These are phyloP conservation scores for Singerocomus rubriflavus DNA, from an alignment of 1,284 basidiomycete genomes.

Conservation along the genomic window DNA sequence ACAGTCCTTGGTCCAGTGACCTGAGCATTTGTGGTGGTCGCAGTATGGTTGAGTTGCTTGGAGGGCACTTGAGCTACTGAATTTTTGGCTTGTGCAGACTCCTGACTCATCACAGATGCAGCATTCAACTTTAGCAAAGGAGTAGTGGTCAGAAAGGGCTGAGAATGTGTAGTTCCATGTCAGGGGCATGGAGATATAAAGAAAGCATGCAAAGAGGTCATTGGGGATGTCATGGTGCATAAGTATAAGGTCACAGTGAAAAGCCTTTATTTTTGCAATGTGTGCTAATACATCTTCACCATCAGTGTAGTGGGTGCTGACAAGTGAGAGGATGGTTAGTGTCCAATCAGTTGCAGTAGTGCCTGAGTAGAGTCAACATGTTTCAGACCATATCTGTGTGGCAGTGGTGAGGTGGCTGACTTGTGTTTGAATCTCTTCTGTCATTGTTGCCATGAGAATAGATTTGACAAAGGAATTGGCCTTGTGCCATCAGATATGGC, in stretches of 20 bases:
- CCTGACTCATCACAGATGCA: conserved; percentile 2
- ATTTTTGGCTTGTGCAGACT: neutral
- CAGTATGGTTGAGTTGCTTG: too few species aligned
- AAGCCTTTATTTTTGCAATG: conserved; percentile 7
- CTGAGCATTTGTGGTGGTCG: too few species aligned
- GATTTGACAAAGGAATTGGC: conserved; percentile 2
- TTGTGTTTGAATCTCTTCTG: neutral
- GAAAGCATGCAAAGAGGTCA: conserved; percentile 6
- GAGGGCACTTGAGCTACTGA: too few species aligned
- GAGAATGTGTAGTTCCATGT: conserved; percentile 10
- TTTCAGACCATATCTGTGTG: conserved; percentile 1
- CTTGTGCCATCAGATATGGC: too few species aligned
- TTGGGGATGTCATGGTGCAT: conserved; percentile 2
- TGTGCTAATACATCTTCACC: neutral
- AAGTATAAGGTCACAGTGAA: neutral
- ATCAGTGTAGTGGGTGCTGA: neutral
- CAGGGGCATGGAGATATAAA: conserved; percentile 6
- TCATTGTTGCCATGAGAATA: conserved; percentile 1
- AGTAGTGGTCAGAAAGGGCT: neutral
- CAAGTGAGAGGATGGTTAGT: neutral
- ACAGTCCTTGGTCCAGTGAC: too few species aligned
- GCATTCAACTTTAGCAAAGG: neutral
- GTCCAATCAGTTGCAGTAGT: conserved; percentile 7
- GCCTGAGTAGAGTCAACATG: neutral
- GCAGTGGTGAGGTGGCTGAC: neutral